Percentiles rank a stretch among this genome's conserved stretches.
Conservation (phyloP, 352 stramenopile genomes). For the Stramenopiles sp. region DNA sequence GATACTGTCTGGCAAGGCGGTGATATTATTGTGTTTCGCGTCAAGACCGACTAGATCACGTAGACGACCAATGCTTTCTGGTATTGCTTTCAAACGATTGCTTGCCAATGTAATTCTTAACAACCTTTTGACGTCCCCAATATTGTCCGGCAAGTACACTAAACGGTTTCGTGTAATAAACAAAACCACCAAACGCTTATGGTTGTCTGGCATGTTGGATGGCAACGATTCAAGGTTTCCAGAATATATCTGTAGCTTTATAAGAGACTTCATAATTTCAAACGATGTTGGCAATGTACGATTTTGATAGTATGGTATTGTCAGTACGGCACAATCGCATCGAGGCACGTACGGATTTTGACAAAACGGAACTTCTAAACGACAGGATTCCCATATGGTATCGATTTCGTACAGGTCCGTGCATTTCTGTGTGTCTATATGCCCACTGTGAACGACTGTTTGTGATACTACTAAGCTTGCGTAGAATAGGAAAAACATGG, state of each 20-base stretch:
- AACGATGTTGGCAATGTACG: not conserved
- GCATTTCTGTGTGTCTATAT: not conserved
- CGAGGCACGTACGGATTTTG: not conserved
- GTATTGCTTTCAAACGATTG: not conserved
- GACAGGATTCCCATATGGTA: not conserved
- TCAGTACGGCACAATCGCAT: constrained; percentile 5
- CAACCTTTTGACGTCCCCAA: not conserved
- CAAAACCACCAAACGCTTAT: not conserved
- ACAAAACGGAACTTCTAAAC: not conserved
- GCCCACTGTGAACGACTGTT: not conserved
- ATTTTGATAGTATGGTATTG: not conserved
- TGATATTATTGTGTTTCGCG: not conserved
- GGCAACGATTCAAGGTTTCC: not conserved
- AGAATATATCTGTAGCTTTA: not conserved
- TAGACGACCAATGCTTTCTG: not conserved
- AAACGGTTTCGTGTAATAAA: not conserved
- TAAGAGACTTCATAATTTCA: not conserved
- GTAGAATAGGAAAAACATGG: not conserved
- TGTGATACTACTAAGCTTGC: not conserved
- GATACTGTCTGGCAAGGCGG: not conserved
- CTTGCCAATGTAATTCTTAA: not conserved
- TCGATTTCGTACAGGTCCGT: too few relatives aligned
- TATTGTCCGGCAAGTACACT: not conserved
- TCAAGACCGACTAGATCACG: not conserved
- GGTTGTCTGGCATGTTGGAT: not conserved